phyloP scores from a whole-genome alignment of 2,329 filamentous ascomycete species.

The Botrytis fragariae region DNA sequence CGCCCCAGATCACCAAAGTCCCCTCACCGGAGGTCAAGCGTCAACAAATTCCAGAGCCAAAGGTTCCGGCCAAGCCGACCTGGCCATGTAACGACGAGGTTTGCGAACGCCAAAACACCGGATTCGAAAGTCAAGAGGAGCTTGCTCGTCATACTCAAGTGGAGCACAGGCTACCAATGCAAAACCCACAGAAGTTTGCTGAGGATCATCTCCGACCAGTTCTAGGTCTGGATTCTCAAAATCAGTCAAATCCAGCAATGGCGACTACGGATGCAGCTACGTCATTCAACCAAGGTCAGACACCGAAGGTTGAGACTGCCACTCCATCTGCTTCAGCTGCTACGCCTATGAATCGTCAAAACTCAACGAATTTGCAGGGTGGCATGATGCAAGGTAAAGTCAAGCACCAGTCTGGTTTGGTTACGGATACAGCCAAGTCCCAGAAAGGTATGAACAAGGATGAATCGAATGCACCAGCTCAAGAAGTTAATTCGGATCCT shows the following conservation, averaged over 20 bases:
- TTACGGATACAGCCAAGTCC: constrained; percentile 28
- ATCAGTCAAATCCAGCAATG: constrained; percentile 33
- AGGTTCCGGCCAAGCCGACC: constrained; percentile 30
- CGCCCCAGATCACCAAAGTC: constrained; percentile 35
- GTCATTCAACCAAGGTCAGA: constrained; percentile 43
- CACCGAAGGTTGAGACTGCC: constrained; percentile 42
- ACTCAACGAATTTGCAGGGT: constrained; percentile 50
- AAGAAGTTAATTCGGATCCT: constrained; percentile 28
- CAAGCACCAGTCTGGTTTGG: constrained; percentile 25
- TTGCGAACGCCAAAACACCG: constrained; percentile 51
- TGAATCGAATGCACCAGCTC: constrained; percentile 32
- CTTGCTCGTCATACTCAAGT: constrained; percentile 54
- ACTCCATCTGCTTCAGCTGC: constrained; percentile 37
- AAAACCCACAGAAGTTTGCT: constrained; percentile 54
- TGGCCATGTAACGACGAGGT: constrained; percentile 50
- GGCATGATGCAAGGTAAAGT: constrained; percentile 38
- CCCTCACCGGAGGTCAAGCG: constrained; percentile 35
- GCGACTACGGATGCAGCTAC: constrained; percentile 27
- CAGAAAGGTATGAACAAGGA: constrained; percentile 33
- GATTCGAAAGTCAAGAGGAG: constrained; percentile 55
- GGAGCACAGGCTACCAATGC: constrained; percentile 55
- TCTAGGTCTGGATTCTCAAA: constrained; percentile 53
- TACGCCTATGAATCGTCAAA: constrained; percentile 50
- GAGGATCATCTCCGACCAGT: constrained; percentile 49
- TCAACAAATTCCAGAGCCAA: constrained; percentile 28